Conservation (phyloP, 345 rosid species). For the Psidium friedrichsthalianum region DNA sequence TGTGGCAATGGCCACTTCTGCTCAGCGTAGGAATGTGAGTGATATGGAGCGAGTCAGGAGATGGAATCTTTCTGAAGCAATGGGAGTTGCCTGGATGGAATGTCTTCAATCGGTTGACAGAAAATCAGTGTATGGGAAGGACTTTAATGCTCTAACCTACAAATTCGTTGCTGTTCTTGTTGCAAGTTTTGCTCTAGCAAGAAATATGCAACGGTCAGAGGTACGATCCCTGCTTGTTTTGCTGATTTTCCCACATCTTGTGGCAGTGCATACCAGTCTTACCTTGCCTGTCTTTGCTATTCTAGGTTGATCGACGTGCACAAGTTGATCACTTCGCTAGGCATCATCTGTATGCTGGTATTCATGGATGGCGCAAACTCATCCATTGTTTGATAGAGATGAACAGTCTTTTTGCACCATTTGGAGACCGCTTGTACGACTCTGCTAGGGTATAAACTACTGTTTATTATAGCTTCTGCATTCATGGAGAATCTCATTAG, state of each 20-base stretch:
- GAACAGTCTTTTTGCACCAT: constrained; percentile 78
- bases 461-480: neutral
- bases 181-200: constrained; percentile 97
- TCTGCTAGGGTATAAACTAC: constrained; percentile 51
- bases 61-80: constrained; percentile 94
- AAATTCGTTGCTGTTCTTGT: constrained; percentile 92
- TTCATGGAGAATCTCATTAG: neutral
- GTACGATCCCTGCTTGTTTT: constrained; percentile 27
- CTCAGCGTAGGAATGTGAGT: constrained; percentile 75
- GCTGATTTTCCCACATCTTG: neutral
- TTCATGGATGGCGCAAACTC: constrained; percentile 88
- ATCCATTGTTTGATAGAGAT: constrained; percentile 78
- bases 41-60: constrained; percentile 89
- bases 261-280: neutral
- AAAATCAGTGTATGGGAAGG: constrained; percentile 92
- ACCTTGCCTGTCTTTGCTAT: neutral
- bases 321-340: constrained; percentile 63
- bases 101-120: constrained; percentile 93
- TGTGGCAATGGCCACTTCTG: constrained; percentile 99
- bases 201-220: constrained; percentile 97
- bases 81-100: constrained; percentile 99
- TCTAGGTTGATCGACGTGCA: constrained; percentile 82
- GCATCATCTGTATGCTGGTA: constrained; percentile 53
- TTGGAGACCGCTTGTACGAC: constrained; percentile 41
- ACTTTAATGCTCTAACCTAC: constrained; percentile 89